phyloP scores from a whole-genome alignment of 441 rosid genomes.

The Capsella rubella region DNA sequence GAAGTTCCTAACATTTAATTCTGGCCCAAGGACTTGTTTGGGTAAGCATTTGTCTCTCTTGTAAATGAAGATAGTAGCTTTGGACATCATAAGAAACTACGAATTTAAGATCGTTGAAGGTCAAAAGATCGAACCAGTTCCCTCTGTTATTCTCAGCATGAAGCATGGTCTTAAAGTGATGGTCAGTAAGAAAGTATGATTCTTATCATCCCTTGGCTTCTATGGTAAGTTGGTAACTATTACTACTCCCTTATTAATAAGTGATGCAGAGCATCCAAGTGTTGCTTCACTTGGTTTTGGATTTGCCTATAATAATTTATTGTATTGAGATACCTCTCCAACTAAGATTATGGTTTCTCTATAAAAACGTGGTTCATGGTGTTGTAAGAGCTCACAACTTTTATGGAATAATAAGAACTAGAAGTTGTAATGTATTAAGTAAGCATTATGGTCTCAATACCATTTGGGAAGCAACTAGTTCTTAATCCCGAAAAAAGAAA shows the following conservation, averaged over 20 bases:
- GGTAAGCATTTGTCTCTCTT: conserved; percentile 28
- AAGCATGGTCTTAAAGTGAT: conserved; percentile 34
- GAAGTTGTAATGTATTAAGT: conserved; percentile 19
- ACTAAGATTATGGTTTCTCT: too few species aligned
- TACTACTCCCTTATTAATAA: background rate
- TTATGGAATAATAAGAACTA: background rate
- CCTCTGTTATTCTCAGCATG: conserved; percentile 23
- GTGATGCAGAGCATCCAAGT: background rate
- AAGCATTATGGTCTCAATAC: conserved; percentile 13
- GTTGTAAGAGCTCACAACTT: too few species aligned
- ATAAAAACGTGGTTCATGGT: too few species aligned
- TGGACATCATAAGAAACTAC: conserved; percentile 23
- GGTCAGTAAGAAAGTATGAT: conserved; percentile 8
- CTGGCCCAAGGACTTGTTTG: conserved; percentile 30
- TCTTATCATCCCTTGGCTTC: background rate
- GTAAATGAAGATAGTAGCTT: conserved; percentile 32
- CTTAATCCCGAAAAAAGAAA: conserved; percentile 15
- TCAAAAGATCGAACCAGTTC: conserved; percentile 19
- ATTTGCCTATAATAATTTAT: background rate
- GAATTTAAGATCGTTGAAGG: conserved; percentile 20
- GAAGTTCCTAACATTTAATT: conserved; percentile 24
- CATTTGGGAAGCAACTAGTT: conserved; percentile 18
- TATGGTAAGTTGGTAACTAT: background rate
- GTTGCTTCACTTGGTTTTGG: background rate
- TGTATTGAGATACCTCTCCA: too few species aligned